Base-by-base conservation (phyloP, 352 stramenopile species). In the Thalassiosira hispida region DNA sequence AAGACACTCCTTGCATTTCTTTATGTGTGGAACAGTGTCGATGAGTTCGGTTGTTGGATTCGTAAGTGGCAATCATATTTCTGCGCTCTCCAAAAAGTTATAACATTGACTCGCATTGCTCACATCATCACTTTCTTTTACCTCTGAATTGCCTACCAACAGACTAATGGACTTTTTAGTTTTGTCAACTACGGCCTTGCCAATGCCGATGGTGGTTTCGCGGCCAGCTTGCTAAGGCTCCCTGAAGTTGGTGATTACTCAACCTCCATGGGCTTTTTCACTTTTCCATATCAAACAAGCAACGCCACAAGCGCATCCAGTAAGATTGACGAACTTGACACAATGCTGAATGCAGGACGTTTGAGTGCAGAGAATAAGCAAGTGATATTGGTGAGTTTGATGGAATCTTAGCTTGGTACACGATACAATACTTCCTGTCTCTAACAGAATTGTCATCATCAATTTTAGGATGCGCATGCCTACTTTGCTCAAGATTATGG, bases 151-250 rank as follows among this genome's bases (percentile, higher is more conserved):
- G n/a, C n/a, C n/a, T n/a, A n/a, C n/a, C n/a, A 27, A 71, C 27
- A 77, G 47, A 77, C 84, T 1, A 95, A 93, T 73, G 89, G 84
- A 9, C 40, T 94, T 5, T 83, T 79, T 35, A 79, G 61, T 56
- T 62, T 91, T 23, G 73, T 88, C 44, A 78, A 83, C 56, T 89
- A 86, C 73, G 87, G 87, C 23, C 55, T 91, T 38, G 47, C 46
- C 16, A 25, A 55, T n/a, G 79, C 46, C 49, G 64, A 81, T 74
- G 61, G 60, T 49, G 85, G 85, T 16, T 90, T 93, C 70, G 85
- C 73, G 16, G 53, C 66, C 1, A 55, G 18, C 14, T 23, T 79
- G 0, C 44, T 35, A 27, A 62, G 31, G 1, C 29, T 53, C 27
- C 47, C 56, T 52, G 1, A 8, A 47, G 53, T 78, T 62, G 70